These are phyloP conservation scores for Cnidoscolus chayamansa DNA, from an alignment of 441 rosid species.

Conservation along the genomic window DNA sequence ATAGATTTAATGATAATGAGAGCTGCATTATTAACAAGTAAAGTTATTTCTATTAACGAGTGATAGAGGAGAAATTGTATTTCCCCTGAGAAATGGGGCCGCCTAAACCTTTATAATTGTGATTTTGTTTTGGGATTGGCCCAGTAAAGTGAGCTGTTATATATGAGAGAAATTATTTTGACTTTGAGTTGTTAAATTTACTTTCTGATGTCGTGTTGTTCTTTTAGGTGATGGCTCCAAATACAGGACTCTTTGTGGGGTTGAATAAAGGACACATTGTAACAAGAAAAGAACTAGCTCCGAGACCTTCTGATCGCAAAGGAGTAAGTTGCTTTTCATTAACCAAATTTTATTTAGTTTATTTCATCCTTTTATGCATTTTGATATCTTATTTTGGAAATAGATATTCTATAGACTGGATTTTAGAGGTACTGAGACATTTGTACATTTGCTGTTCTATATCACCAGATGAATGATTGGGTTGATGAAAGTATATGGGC, in stretches of 20 bases:
- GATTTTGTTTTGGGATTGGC: neutral
- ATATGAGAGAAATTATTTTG: neutral
- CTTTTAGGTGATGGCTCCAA: constrained; percentile 50
- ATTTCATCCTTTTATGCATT: no score
- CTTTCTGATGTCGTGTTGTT: neutral
- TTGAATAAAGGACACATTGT: constrained; percentile 58
- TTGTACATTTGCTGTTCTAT: no score
- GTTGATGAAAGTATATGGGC: no score
- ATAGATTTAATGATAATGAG: no score
- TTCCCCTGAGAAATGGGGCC: no score
- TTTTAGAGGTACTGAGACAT: no score
- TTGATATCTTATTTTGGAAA: no score
- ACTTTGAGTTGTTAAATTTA: neutral
- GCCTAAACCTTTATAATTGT: neutral
- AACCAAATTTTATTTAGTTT: neutral
- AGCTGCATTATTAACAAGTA: no score
- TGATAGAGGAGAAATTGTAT: no score
- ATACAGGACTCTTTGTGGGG: constrained; percentile 56
- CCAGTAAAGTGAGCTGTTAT: neutral
- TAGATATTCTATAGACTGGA: neutral
- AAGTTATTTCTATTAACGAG: no score
- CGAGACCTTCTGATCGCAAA: constrained; percentile 49
- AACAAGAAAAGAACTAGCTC: constrained; percentile 54
- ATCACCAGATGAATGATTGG: neutral
- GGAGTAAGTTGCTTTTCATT: constrained; percentile 37